Evolutionary conservation across 805 yeast genomes (phyloP).

Genomic region (Candida namnaoensis): DNA sequence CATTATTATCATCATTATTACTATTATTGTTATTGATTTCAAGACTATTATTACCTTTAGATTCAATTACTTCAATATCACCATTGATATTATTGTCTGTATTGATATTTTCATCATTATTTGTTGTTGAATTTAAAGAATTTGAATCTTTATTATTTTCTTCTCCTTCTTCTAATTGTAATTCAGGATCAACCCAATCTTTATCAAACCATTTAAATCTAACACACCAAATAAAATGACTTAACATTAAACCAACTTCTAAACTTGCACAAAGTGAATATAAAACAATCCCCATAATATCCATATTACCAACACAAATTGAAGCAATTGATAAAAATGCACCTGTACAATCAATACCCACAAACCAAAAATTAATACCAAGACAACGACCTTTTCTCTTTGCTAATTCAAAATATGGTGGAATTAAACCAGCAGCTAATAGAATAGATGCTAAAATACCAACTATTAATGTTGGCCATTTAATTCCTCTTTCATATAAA

Average conservation of each 20-base stretch:
- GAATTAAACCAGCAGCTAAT: conserved; percentile 68
- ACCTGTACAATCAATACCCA: conserved; percentile 71
- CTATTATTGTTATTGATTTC: too few species aligned
- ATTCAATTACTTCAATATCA: too few species aligned
- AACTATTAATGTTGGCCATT: conserved; percentile 69
- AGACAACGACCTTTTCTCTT: conserved; percentile 79
- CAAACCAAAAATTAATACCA: conserved; percentile 80
- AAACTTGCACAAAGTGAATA: conserved; percentile 57
- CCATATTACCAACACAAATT: conserved; percentile 49
- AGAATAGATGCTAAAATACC: conserved; percentile 72
- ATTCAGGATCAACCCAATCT: background rate
- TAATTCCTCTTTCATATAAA: conserved; percentile 35
- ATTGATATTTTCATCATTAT: too few species aligned
- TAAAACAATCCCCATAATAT: conserved; percentile 61
- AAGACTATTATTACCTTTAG: too few species aligned
- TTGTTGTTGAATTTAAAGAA: too few species aligned
- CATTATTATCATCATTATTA: too few species aligned
- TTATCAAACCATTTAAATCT: conserved; percentile 22
- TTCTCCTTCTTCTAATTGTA: background rate
- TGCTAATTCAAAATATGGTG: conserved; percentile 81
- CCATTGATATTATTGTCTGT: too few species aligned
- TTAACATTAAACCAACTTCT: conserved; percentile 61
- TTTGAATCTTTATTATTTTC: background rate
- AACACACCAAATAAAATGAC: conserved; percentile 55
- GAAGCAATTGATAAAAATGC: conserved; percentile 72